Conservation (phyloP, 768 basidiomycete species). For the Megacollybia marginata region DNA sequence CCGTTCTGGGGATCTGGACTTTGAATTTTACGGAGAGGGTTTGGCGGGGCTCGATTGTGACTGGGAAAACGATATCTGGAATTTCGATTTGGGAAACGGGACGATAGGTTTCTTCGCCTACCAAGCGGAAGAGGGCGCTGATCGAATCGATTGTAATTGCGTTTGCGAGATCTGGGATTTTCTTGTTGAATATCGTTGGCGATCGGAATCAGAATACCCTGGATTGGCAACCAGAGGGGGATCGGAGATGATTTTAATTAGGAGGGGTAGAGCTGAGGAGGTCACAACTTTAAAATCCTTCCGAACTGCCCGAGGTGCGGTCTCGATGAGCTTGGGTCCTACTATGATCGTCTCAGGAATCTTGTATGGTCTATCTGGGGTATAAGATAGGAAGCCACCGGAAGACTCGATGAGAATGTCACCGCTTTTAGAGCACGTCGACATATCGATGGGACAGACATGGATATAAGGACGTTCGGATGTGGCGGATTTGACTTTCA, state of each 20-base stretch:
- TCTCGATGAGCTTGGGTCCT: conserved; percentile 24
- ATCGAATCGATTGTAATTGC: conserved; percentile 27
- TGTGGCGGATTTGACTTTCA: conserved; percentile 28
- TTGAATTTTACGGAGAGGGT: conserved; percentile 22
- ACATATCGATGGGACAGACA: conserved; percentile 29
- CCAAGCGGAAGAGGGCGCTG: conserved; percentile 25
- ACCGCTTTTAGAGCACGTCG: conserved; percentile 26
- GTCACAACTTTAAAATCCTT: conserved; percentile 32
- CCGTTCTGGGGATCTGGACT: conserved; percentile 22
- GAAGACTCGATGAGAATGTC: conserved; percentile 26
- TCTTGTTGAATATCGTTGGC: conserved; percentile 27
- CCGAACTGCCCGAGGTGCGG: conserved; percentile 20
- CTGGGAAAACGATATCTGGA: conserved; percentile 17
- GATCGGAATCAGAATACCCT: conserved; percentile 8
- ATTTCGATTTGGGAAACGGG: conserved; percentile 21
- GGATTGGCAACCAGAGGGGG: conserved; percentile 29
- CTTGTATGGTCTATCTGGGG: conserved; percentile 21
- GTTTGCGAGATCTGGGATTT: conserved; percentile 21
- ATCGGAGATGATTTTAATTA: conserved; percentile 26
- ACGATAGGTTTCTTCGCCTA: conserved; percentile 25
- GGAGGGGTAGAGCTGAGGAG: conserved; percentile 20
- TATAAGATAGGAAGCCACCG: conserved; percentile 30
- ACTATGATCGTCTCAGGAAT: conserved; percentile 25
- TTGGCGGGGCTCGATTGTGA: conserved; percentile 31
- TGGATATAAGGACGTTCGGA: conserved; percentile 25